These are phyloP conservation scores for Amanita polypyramis DNA, from an alignment of 768 basidiomycete species.

Conservation along the genomic window DNA sequence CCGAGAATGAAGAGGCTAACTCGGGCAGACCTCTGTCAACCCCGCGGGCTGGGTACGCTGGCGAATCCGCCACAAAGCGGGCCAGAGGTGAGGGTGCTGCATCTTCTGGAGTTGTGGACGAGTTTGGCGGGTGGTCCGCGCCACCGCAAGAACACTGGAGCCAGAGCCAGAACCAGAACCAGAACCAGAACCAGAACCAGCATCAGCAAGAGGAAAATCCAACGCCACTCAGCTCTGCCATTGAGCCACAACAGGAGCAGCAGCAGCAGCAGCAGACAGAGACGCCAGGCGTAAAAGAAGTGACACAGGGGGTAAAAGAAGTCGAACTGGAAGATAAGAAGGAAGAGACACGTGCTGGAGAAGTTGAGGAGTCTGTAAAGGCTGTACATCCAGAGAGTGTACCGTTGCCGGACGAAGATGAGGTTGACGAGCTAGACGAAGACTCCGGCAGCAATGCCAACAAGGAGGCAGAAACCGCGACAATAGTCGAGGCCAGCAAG, in stretches of 20 bases:
- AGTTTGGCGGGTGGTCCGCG: constrained; percentile 15
- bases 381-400: constrained; percentile 23
- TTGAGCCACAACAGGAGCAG: constrained; percentile 10
- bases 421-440: constrained; percentile 28
- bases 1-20: constrained; percentile 30
- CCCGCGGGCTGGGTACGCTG: background rate
- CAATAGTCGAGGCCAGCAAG: background rate
- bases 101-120: constrained; percentile 14
- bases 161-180: constrained; percentile 12
- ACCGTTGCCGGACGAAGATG: constrained; percentile 27
- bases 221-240: constrained; percentile 15
- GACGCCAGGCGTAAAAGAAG: constrained; percentile 52
- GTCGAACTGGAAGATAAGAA: constrained; percentile 47
- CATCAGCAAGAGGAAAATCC: too few relatives aligned
- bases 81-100: constrained; percentile 31
- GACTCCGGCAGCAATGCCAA: background rate
- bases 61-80: constrained; percentile 22
- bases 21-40: constrained; percentile 17
- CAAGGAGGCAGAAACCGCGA: background rate
- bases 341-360: constrained; percentile 3
- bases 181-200: constrained; percentile 12
- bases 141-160: constrained; percentile 10
- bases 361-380: constrained; percentile 43
- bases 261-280: constrained; percentile 25
- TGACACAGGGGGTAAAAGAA: constrained; percentile 59